Evolutionary conservation across 768 basidiomycete genomes (phyloP).

Genomic region (Lactifluus rugatus): DNA sequence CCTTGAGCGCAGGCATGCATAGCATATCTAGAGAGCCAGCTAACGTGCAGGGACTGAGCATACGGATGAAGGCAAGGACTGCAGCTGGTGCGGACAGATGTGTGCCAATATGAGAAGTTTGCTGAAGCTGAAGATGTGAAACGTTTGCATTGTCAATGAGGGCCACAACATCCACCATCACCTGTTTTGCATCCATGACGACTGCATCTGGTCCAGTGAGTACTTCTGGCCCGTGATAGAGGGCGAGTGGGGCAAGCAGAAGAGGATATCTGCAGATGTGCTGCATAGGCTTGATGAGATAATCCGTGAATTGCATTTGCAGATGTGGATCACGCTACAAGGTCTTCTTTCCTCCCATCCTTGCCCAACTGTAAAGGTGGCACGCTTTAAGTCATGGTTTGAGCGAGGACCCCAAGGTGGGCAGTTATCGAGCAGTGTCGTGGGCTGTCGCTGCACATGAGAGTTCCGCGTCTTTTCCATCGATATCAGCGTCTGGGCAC

Average conservation of each 20-base stretch:
- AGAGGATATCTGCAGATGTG: constrained; percentile 93
- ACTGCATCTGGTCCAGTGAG: constrained; percentile 1
- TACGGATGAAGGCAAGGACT: constrained; percentile 52
- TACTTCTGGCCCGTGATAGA: not conserved
- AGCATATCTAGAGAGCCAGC: constrained; percentile 86
- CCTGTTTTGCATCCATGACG: constrained; percentile 10
- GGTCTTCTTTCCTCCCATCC: constrained; percentile 5
- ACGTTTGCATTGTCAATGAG: constrained; percentile 16
- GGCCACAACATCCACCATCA: constrained; percentile 16
- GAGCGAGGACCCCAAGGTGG: not conserved
- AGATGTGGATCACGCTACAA: constrained; percentile 16
- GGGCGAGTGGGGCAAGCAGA: constrained; percentile 61
- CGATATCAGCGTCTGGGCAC: not conserved
- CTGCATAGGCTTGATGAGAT: constrained; percentile 96
- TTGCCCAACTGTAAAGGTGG: not conserved
- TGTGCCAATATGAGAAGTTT: constrained; percentile 21
- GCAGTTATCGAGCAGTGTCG: not conserved
- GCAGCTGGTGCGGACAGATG: too few relatives aligned
- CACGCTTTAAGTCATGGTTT: not conserved
- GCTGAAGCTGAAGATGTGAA: constrained; percentile 7
- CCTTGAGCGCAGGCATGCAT: constrained; percentile 46
- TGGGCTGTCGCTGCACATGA: not conserved
- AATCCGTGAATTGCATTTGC: constrained; percentile 66
- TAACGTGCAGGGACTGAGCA: constrained; percentile 68
- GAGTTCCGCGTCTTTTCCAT: not conserved